Evolutionary conservation across 2,329 filamentous ascomycete genomes (phyloP), one percentile per base, ranked within the genome.

Genomic region (Pseudocercospora crystallina): DNA sequence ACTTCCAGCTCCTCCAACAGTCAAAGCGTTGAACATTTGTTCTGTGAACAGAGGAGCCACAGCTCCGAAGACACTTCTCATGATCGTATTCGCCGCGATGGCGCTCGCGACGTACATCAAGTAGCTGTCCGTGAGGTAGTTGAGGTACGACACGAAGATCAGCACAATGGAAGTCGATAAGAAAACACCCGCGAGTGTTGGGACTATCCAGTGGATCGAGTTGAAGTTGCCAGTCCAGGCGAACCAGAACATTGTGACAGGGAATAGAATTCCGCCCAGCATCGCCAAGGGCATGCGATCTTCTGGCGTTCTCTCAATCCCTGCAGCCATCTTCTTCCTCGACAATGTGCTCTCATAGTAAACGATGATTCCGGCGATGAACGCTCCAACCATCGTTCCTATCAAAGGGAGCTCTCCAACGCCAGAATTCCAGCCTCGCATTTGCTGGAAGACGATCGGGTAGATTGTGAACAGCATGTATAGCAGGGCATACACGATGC

Each of bases 401-500:
- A 81, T 61, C 5, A 81, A 65, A 1, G 79, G 77, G 0, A 82
- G 64, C 48, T 79, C 73, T 4, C 76, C 77, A 2, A 80, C 74
- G 8, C 79, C 79, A 0, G 73, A 56, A 53, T 80, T 81, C 78
- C 79, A 82, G 1, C 77, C 78, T 2, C 78, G 71, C 56, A 66
- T 72, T 41, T 78, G 63, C 54, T 80, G 75, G 57, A 79, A 81
- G 5, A 81, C 75, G 20, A 47, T 37, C n/a, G 37, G 43, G 33
- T 40, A 51, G 43, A 81, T 81, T n/a, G 71, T 76, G 64, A 83
- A 82, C 8, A 82, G 71, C 79, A 83, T 82, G 63, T 81, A 81
- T 9, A 80, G 66, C 1, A 80, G 65, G 2, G 70, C 73, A 49
- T 81, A 81, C 2, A 81, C 76, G 7, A 81, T 70, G 2, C 74